Evolutionary conservation across 371 early-diverging fungal genomes (phyloP).

Genomic region (Apophysomyces sp.): DNA sequence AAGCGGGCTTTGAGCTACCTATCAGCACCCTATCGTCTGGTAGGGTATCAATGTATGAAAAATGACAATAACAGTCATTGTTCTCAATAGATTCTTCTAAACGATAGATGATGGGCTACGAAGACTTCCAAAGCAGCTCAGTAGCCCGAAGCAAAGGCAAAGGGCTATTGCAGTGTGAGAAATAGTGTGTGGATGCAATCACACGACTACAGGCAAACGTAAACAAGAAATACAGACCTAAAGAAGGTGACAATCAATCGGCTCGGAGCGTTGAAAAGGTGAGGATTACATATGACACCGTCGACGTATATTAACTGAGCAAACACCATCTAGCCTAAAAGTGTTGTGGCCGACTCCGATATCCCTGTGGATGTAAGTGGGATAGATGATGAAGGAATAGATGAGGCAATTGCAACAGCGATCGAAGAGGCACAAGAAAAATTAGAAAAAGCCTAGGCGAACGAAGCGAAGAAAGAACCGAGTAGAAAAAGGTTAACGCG

Average conservation of each 20-base stretch:
- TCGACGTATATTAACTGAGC: background rate
- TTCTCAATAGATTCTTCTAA: too few relatives aligned
- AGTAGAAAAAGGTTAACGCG: background rate
- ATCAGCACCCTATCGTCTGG: too few relatives aligned
- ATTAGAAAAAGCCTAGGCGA: slow-evolving; percentile 31
- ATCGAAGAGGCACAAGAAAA: slow-evolving; percentile 47
- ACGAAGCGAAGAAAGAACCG: slow-evolving; percentile 10
- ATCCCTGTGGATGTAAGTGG: background rate
- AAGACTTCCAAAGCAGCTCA: too few relatives aligned
- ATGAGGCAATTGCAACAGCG: background rate
- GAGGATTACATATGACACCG: background rate
- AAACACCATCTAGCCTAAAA: background rate
- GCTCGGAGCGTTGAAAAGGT: background rate
- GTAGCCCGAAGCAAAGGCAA: too few relatives aligned
- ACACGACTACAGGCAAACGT: background rate
- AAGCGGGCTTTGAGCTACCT: too few relatives aligned
- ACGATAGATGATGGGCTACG: too few relatives aligned
- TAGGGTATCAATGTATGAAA: too few relatives aligned
- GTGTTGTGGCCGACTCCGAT: background rate
- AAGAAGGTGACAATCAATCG: background rate
- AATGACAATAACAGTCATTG: too few relatives aligned
- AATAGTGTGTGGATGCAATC: background rate
- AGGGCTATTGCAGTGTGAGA: background rate
- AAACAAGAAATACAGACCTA: background rate
- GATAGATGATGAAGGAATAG: background rate